These are phyloP conservation scores for Phytophthora aleatoria DNA, from an alignment of 352 stramenopile species.

Conservation along the genomic window DNA sequence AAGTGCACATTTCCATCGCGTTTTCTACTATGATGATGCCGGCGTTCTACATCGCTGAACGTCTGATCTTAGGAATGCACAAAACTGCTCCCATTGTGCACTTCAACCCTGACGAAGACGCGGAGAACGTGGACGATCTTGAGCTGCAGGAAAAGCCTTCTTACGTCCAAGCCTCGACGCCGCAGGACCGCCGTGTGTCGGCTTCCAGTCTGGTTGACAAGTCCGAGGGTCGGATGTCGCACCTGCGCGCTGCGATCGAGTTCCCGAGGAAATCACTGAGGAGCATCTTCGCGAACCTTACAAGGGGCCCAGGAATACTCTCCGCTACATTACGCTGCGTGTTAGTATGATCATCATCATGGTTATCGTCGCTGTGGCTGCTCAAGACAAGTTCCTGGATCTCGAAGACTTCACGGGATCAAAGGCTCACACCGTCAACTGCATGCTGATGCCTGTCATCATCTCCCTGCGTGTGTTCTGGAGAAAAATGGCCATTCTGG, in stretches of 20 bases:
- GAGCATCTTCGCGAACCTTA: slow-evolving; percentile 34
- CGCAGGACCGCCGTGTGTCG: slow-evolving; percentile 7
- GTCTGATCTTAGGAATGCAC: slow-evolving; percentile 29
- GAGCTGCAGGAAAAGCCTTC: slow-evolving; percentile 25
- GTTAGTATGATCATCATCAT: slow-evolving; percentile 22
- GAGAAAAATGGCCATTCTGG: slow-evolving; percentile 43
- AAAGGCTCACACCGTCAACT: slow-evolving; percentile 51
- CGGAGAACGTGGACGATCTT: slow-evolving; percentile 10
- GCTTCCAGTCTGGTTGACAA: slow-evolving; percentile 18
- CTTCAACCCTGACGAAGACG: slow-evolving; percentile 26
- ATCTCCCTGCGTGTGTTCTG: slow-evolving; percentile 54
- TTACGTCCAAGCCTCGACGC: slow-evolving; percentile 9
- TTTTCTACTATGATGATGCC: slow-evolving; percentile 54
- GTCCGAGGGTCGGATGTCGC: slow-evolving; percentile 20
- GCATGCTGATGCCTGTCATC: slow-evolving; percentile 51
- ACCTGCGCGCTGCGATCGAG: slow-evolving; percentile 22
- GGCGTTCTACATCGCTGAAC: slow-evolving; percentile 44
- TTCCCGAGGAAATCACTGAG: slow-evolving; percentile 20
- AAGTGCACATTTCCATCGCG: slow-evolving; percentile 48
- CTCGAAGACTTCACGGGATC: slow-evolving; percentile 47
- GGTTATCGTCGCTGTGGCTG: slow-evolving; percentile 15
- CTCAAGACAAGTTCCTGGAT: slow-evolving; percentile 24
- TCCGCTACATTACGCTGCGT: slow-evolving; percentile 40
- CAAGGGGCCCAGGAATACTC: slow-evolving; percentile 35
- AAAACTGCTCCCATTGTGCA: slow-evolving; percentile 26